phyloP scores from a whole-genome alignment of 305 asterid species.

The Rubia peregrina region DNA sequence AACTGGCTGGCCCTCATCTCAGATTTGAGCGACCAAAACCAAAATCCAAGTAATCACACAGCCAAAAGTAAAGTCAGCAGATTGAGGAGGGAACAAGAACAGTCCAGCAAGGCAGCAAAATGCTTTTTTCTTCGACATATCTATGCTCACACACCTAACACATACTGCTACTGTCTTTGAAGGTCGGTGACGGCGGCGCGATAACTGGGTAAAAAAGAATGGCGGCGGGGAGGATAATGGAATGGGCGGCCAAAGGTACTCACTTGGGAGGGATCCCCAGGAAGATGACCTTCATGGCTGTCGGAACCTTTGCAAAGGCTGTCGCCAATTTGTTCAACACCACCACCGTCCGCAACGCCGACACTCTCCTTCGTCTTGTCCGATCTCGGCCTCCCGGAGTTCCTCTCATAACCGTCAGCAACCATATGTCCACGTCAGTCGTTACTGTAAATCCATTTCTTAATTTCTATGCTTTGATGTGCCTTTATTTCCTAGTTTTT shows the following conservation, averaged over 20 bases:
- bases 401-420: constrained; percentile 94
- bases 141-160: neutral
- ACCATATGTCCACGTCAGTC: constrained; percentile 99
- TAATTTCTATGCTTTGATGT: neutral
- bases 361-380: constrained; percentile 73
- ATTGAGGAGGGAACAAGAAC: neutral
- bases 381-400: constrained; percentile 74
- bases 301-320: constrained; percentile 70
- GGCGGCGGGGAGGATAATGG: constrained; percentile 53
- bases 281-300: constrained; percentile 55
- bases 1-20: neutral
- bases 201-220: constrained; percentile 9
- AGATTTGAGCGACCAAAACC: neutral
- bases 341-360: constrained; percentile 71
- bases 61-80: neutral
- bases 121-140: neutral
- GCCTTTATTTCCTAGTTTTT: neutral
- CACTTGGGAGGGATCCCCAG: constrained; percentile 86
- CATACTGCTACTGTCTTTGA: no score
- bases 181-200: constrained; percentile 19
- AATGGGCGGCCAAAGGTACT: constrained; percentile 80
- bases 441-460: constrained; percentile 8
- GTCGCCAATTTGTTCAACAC: constrained; percentile 74
- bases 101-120: neutral
- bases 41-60: neutral